Conservation (phyloP, 2,329 filamentous ascomycete species). For the Aspergillus hortae region DNA sequence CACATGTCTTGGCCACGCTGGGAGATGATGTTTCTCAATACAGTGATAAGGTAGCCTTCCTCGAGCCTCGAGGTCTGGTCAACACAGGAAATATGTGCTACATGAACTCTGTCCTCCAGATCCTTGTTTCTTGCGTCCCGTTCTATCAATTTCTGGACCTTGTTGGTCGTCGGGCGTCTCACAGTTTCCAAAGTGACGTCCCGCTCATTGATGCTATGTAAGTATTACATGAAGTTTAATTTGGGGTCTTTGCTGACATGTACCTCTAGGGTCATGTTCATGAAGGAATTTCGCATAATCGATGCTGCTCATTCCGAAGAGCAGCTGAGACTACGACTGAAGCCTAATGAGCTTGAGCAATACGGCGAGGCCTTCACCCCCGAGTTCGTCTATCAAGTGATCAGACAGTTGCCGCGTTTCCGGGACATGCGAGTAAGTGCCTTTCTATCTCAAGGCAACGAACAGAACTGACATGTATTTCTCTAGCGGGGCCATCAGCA, state of each 20-base stretch:
- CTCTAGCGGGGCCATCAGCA: slow-evolving; percentile 85
- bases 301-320: slow-evolving; percentile 73
- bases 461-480: not conserved
- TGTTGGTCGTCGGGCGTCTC: slow-evolving; percentile 73
- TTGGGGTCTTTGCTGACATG: slow-evolving; percentile 1
- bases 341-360: slow-evolving; percentile 78
- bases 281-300: slow-evolving; percentile 85
- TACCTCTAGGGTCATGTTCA: slow-evolving; percentile 76
- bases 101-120: slow-evolving; percentile 99
- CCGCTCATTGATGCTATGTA: slow-evolving; percentile 91
- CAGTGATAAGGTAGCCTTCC: slow-evolving; percentile 67
- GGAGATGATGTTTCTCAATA: slow-evolving; percentile 59
- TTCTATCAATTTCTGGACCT: slow-evolving; percentile 94
- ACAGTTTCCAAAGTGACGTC: slow-evolving; percentile 94
- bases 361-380: slow-evolving; percentile 90
- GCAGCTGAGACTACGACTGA: slow-evolving; percentile 68
- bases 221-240: slow-evolving; percentile 35
- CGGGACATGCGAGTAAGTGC: slow-evolving; percentile 78
- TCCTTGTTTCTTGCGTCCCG: slow-evolving; percentile 86
- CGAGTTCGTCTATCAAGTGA: slow-evolving; percentile 92
- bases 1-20: slow-evolving; percentile 73
- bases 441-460: not conserved
- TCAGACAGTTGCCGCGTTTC: slow-evolving; percentile 81
- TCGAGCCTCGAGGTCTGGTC: slow-evolving; percentile 88
- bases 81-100: slow-evolving; percentile 99